Base-by-base conservation (phyloP, 2,329 filamentous ascomycete species). In the Botrytis byssoidea region DNA sequence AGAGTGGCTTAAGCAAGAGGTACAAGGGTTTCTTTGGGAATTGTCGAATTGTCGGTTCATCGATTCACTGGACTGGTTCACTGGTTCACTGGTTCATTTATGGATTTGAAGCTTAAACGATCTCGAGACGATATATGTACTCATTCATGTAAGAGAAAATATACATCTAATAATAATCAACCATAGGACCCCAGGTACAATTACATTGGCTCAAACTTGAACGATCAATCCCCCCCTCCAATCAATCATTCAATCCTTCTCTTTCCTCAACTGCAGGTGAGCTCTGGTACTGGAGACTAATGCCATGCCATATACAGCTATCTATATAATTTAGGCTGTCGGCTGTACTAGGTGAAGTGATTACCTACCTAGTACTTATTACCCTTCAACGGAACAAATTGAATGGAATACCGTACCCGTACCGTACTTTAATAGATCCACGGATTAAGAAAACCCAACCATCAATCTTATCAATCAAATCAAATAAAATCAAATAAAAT, bases 381-480 rank as follows among this genome's bases (percentile, higher is more conserved):
- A 40, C 35, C 18, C 37, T n/a, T 63, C 25, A 40, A 63, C 37
- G 35, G 25, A 40, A 63, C 60, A n/a, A 40, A 63, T 18, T 5
- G 60, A 25, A 61, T 40, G 4, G 35, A 63, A n/a, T 63, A n/a
- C 37, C 51, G 40, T 16, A 42, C 40, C 40, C 51, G 12, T 16
- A 42, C 40, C 40, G 14, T 57, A 3, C n/a, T 57, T 57, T 57
- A 4, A 29, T 42, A 20, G 37, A 46, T 48, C 42, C 29, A 48
- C 42, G 20, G 42, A 32, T 44, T 6, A 60, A 32, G 29, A 61
- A 51, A 68, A n/a, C 32, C 44, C 32, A 61, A 18, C 48, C 59
- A 70, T 20, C 51, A 42, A 29, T 55, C 29, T 8, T n/a, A 67
- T 67, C 51, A 55, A 63, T 48, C 64, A 46, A n/a, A 61, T 70